Base-by-base conservation (phyloP, 2,329 filamentous ascomycete species). In the Penicillium sp. region DNA sequence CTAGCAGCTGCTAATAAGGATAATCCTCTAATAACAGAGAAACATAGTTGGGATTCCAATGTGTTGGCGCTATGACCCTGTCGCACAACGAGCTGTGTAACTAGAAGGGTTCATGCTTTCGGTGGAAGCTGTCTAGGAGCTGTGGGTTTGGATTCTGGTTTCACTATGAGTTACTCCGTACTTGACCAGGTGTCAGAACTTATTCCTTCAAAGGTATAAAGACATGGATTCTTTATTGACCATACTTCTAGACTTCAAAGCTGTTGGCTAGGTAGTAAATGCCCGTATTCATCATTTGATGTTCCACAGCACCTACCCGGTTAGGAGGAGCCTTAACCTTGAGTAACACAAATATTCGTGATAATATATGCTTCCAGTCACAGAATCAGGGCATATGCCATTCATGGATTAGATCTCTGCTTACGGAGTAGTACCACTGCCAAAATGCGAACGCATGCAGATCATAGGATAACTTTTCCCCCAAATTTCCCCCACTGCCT, bases 361-460 rank as follows among this genome's bases (percentile, higher is more conserved):
- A 43, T 40, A 47, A n/a, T 27, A 5, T 25, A 53, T 46, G 50
- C n/a, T 45, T 34, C 10, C 27, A 33, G 27, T 23, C 19, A 5
- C 10, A 51, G 47, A 39, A 27, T 31, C 46, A 36, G 25, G 23
- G 13, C n/a, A 34, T 50, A 10, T 45, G 40, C 23, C 41, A 46
- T 33, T 13, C 31, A 33, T 33, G 31, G 31, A 33, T 43, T 44
- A 46, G 34, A 52, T 36, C 23, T 21, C 23, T 41, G 29, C 21
- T 39, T 54, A n/a, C n/a, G n/a, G n/a, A n/a, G n/a, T n/a, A 49
- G 36, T 43, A 39, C 48, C 47, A 54, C 60, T 55, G 57, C 46
- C 51, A 53, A 53, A 46, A n/a, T 56, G 43, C 39, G 50, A 50
- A 46, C 38, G 27, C 54, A 55, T 56, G 54, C 53, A 60, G 57